Percentiles rank a stretch among this genome's conserved stretches.
These are phyloP conservation scores for Xylariaceae sp. DNA, from an alignment of 2,329 filamentous ascomycete species.

Conservation along the genomic window DNA sequence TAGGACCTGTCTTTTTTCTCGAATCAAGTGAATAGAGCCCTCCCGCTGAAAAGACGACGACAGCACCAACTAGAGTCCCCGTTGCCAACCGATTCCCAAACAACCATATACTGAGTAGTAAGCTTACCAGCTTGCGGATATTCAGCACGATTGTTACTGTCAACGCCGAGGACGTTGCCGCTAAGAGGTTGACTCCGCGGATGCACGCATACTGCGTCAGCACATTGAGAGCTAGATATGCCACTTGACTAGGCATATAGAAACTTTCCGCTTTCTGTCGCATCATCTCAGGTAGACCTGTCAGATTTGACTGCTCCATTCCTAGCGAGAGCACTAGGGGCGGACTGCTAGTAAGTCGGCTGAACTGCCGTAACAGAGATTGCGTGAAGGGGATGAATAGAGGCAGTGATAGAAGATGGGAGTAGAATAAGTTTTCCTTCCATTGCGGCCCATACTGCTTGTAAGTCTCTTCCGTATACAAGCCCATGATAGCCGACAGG, in stretches of 20 bases:
- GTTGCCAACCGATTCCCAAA: constrained; percentile 80
- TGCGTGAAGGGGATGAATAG: constrained; percentile 71
- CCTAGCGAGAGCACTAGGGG: constrained; percentile 46
- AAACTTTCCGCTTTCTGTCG: constrained; percentile 34
- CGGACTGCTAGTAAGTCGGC: constrained; percentile 58
- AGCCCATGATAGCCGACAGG: constrained; percentile 87
- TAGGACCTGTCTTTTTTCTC: constrained; percentile 29
- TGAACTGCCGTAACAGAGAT: constrained; percentile 60
- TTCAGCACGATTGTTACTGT: constrained; percentile 97
- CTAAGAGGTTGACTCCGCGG: constrained; percentile 90
- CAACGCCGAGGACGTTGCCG: constrained; percentile 80
- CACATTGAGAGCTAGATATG: constrained; percentile 71
- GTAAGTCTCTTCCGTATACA: constrained; percentile 92
- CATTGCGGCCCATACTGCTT: constrained; percentile 80
- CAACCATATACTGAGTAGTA: constrained; percentile 86
- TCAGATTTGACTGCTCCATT: constrained; percentile 23
- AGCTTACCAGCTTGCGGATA: constrained; percentile 86
- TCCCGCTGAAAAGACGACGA: constrained; percentile 86
- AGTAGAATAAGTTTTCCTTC: constrained; percentile 96
- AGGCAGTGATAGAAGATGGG: constrained; percentile 69
- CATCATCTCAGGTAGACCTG: constrained; percentile 33
- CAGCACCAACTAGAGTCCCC: constrained; percentile 75
- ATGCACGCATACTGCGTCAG: constrained; percentile 94
- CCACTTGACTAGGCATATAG: constrained; percentile 63
- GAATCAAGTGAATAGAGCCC: constrained; percentile 81